A percentile compares a stretch with the other conserved stretches of the same genome.
Conservation (phyloP, 2,329 filamentous ascomycete species). For the Aureobasidium musti region DNA sequence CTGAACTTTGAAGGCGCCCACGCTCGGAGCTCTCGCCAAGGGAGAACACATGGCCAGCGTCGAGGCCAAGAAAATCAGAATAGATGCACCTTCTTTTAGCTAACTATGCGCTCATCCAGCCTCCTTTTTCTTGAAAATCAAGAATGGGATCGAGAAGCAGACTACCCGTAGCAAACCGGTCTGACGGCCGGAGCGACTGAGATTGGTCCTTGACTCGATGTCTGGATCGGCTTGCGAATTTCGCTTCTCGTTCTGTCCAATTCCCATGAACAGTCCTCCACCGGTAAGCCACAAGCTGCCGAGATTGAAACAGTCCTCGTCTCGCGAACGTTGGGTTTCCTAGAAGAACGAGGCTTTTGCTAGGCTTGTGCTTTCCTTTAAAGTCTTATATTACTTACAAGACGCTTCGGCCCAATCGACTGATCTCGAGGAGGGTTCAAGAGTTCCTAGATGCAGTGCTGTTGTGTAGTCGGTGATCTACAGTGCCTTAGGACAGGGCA, state of each 20-base stretch:
- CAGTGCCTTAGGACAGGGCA: not conserved
- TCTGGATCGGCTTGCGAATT: not conserved
- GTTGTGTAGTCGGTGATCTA: slow-evolving; percentile 7
- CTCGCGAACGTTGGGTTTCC: not conserved
- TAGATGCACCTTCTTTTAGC: slow-evolving; percentile 7
- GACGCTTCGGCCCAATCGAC: not conserved
- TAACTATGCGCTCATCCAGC: slow-evolving; percentile 13
- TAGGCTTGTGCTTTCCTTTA: not conserved
- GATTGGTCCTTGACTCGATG: slow-evolving; percentile 3
- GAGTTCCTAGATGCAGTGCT: not conserved
- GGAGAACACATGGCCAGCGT: slow-evolving; percentile 5
- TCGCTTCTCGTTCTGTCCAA: not conserved
- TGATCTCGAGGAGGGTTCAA: slow-evolving; percentile 11
- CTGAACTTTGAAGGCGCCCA: not conserved
- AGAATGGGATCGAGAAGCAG: not conserved
- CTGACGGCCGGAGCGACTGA: not conserved
- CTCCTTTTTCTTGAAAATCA: not conserved
- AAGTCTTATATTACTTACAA: not conserved
- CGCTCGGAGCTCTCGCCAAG: slow-evolving; percentile 8
- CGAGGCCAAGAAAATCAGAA: not conserved
- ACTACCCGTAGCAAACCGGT: slow-evolving; percentile 1
- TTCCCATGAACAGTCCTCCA: not conserved
- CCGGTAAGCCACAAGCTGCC: not conserved
- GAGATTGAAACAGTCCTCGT: slow-evolving; percentile 1
- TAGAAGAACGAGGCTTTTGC: not conserved